phyloP scores from a whole-genome alignment of 2,329 filamentous ascomycete genomes.

The Hymenoscyphus infarciens region DNA sequence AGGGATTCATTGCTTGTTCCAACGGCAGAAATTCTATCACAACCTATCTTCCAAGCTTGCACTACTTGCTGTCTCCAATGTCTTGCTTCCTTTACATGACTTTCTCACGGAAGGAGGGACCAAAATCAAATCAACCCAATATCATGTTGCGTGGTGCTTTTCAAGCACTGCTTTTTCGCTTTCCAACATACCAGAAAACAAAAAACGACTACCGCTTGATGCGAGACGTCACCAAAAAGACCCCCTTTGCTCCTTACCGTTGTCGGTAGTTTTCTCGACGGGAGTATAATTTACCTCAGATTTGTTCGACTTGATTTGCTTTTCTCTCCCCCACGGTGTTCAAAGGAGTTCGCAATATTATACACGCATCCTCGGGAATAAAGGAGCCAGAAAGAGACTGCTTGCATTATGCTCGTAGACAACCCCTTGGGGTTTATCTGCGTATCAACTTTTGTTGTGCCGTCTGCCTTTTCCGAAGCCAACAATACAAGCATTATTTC shows the following conservation, averaged over 20 bases:
- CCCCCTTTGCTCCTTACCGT: background rate
- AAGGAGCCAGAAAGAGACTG: background rate
- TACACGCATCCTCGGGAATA: background rate
- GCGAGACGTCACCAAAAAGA: background rate
- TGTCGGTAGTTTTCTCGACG: background rate
- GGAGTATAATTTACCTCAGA: too few relatives aligned
- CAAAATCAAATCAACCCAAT: background rate
- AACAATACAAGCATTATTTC: too few relatives aligned
- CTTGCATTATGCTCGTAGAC: background rate
- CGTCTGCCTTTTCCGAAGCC: too few relatives aligned
- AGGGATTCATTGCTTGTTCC: background rate
- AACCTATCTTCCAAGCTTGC: too few relatives aligned
- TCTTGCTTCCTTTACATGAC: background rate
- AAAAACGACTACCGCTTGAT: background rate
- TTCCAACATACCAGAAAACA: background rate
- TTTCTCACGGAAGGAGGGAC: background rate
- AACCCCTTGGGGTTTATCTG: background rate
- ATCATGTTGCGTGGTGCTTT: background rate
- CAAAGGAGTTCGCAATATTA: background rate
- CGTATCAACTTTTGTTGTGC: background rate
- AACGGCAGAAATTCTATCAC: too few relatives aligned
- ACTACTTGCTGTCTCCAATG: too few relatives aligned
- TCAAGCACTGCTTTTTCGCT: background rate
- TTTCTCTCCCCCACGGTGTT: background rate
- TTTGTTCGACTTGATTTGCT: background rate